A percentile compares a stretch with the other conserved stretches of the same genome.
Conservation (phyloP, 257 asterid genomes). For the Linderniella brevidens region DNA sequence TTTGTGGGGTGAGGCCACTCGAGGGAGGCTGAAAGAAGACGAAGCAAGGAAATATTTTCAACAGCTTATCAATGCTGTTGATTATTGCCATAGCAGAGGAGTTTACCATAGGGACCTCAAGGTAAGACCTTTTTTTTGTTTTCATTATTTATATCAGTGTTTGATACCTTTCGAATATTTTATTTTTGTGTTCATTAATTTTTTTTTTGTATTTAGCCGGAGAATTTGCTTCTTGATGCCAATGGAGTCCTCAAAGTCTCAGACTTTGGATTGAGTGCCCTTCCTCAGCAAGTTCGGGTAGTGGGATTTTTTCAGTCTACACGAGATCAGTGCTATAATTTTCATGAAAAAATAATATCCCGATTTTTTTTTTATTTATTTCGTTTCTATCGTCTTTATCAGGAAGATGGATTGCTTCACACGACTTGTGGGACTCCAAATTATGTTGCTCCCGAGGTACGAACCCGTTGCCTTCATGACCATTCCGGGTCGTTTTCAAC, state of each 20-base stretch:
- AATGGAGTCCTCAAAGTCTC: slow-evolving; percentile 46
- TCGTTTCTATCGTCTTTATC: slow-evolving; percentile 1
- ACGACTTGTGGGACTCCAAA: slow-evolving; percentile 2
- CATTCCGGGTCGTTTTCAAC: background rate
- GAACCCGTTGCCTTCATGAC: background rate
- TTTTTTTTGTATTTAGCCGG: slow-evolving; percentile 25
- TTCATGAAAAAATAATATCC: background rate
- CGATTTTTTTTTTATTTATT: slow-evolving; percentile 5
- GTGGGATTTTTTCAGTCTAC: too few relatives aligned
- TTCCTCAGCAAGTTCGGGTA: slow-evolving; percentile 66
- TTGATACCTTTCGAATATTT: background rate
- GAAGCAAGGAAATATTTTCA: slow-evolving; percentile 62
- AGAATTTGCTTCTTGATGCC: slow-evolving; percentile 43
- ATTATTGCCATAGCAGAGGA: slow-evolving; percentile 67
- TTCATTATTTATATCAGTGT: background rate
- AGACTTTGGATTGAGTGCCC: slow-evolving; percentile 64
- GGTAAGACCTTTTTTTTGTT: slow-evolving; percentile 15
- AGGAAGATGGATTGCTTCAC: slow-evolving; percentile 4
- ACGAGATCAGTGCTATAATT: slow-evolving; percentile 4
- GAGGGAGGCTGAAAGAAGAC: slow-evolving; percentile 49
- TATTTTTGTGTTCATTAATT: background rate
- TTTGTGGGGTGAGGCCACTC: slow-evolving; percentile 8
- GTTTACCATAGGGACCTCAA: slow-evolving; percentile 56
- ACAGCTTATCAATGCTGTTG: slow-evolving; percentile 55
- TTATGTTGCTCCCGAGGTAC: slow-evolving; percentile 5